phyloP scores from a whole-genome alignment of 192 early-diverging fungal species.

The Coemansia asiatica region DNA sequence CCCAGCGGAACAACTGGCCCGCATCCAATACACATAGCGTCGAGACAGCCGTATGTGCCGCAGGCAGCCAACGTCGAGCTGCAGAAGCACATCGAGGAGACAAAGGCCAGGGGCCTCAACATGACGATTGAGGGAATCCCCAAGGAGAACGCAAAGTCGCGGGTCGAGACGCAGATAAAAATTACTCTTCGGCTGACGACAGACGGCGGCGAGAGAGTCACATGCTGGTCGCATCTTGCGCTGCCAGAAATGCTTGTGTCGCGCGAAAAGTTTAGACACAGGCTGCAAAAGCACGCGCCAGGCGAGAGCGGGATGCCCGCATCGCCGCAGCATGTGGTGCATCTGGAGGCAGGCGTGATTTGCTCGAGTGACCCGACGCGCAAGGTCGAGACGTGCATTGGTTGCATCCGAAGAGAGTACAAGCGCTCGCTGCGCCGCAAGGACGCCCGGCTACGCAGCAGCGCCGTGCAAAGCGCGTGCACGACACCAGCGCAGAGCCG shows the following conservation, averaged over 20 bases:
- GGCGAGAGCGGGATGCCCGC: constrained; percentile 41
- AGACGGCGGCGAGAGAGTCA: constrained; percentile 66
- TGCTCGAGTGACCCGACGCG: constrained; percentile 79
- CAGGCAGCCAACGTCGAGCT: constrained; percentile 28
- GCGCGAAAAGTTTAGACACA: constrained; percentile 69
- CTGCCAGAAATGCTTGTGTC: constrained; percentile 83
- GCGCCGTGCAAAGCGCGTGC: constrained; percentile 47
- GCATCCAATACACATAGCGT: constrained; percentile 10
- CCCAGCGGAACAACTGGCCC: constrained; percentile 3
- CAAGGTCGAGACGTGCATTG: constrained; percentile 74
- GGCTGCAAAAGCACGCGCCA: constrained; percentile 41
- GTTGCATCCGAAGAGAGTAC: constrained; percentile 82
- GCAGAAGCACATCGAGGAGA: constrained; percentile 34
- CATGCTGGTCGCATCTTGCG: constrained; percentile 79
- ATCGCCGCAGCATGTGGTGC: constrained; percentile 59
- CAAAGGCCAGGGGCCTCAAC: constrained; percentile 37
- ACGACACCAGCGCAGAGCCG: constrained; percentile 61
- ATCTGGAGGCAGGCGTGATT: constrained; percentile 79
- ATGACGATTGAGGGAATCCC: constrained; percentile 51
- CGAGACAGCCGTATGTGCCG: constrained; percentile 18
- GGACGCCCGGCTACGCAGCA: constrained; percentile 46
- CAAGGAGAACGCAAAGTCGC: constrained; percentile 68
- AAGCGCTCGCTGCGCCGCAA: constrained; percentile 67
- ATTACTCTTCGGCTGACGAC: constrained; percentile 81
- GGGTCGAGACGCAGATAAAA: constrained; percentile 95